phyloP scores from a whole-genome alignment of 768 basidiomycete species.

The Rhodocollybia butyracea region DNA sequence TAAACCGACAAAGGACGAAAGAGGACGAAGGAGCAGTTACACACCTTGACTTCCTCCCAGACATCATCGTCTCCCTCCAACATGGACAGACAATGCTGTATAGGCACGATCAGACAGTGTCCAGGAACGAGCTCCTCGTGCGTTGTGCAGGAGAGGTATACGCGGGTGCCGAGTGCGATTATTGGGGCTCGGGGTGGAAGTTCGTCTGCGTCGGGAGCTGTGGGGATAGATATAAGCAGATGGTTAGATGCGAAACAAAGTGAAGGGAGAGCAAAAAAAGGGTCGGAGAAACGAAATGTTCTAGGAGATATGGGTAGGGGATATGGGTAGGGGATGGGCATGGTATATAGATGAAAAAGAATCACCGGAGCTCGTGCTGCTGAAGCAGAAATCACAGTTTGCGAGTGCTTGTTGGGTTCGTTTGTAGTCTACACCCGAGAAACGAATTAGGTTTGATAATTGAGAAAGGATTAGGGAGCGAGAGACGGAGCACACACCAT shows the following conservation, averaged over 20 bases:
- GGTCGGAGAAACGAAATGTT: no score
- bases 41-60: constrained; percentile 11
- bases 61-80: constrained; percentile 33
- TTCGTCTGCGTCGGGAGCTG: constrained; percentile 71
- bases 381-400: constrained; percentile 81
- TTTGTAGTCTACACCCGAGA: constrained; percentile 71
- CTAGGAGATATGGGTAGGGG: no score
- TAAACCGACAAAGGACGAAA: no score
- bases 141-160: constrained; percentile 86
- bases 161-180: constrained; percentile 86
- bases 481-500: constrained; percentile 50
- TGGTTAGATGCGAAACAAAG: neutral
- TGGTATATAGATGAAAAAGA: neutral
- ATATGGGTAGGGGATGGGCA: neutral
- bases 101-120: constrained; percentile 93
- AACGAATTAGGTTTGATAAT: neutral
- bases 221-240: neutral
- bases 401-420: constrained; percentile 88
- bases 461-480: neutral
- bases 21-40: constrained; percentile 22
- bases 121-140: constrained; percentile 88
- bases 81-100: constrained; percentile 89
- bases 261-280: neutral
- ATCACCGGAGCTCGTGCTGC: neutral
- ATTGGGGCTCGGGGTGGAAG: constrained; percentile 83